A percentile compares a stretch with the other conserved stretches of the same genome.
phyloP scores from a whole-genome alignment of 2,329 filamentous ascomycete species.

The Fusarium nisikadoi region DNA sequence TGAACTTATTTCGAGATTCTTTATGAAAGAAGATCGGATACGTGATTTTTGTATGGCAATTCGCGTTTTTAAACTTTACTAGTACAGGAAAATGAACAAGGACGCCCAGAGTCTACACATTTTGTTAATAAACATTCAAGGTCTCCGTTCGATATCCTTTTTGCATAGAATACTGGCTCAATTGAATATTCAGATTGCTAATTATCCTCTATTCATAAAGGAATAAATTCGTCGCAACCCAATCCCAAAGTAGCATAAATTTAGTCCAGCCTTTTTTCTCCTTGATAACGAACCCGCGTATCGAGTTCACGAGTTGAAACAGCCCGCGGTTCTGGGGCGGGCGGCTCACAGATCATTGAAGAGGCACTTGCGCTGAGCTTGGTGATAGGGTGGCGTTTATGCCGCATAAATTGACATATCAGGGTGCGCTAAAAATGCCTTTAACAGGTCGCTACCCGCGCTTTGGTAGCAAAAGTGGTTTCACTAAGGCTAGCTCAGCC shows the following conservation, averaged over 20 bases:
- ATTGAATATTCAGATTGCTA: too few relatives aligned
- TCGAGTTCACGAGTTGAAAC: background rate
- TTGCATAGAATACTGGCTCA: too few relatives aligned
- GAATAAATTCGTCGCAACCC: accelerated
- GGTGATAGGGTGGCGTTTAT: background rate
- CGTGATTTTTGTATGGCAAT: too few relatives aligned
- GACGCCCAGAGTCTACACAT: background rate
- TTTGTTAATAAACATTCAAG: accelerated
- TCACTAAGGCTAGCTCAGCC: background rate
- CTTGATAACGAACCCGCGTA: background rate
- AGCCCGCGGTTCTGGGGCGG: background rate
- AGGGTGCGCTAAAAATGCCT: background rate
- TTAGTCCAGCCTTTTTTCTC: background rate
- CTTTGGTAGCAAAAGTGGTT: background rate
- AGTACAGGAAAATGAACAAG: background rate
- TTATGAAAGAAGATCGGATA: too few relatives aligned
- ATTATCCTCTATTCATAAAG: background rate
- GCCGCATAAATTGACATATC: background rate
- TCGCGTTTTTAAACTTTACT: too few relatives aligned
- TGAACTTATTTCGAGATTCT: too few relatives aligned
- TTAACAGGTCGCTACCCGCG: background rate
- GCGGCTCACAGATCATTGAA: background rate
- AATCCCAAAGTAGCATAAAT: background rate
- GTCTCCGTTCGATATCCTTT: too few relatives aligned
- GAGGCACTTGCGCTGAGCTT: background rate